Base-by-base conservation (phyloP, 1,284 basidiomycete genomes). In the Tilletia caries region DNA sequence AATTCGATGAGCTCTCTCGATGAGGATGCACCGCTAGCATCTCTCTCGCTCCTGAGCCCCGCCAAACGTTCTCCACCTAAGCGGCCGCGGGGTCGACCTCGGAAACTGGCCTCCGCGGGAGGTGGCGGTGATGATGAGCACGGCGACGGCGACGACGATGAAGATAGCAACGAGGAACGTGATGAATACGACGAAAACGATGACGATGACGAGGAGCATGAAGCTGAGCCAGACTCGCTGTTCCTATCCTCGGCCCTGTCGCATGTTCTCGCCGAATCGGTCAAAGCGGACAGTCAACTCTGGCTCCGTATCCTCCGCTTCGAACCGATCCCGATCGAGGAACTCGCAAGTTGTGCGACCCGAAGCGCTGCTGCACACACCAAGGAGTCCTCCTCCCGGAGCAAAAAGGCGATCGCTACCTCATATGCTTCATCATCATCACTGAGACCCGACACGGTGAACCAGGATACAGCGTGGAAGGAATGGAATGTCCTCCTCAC, bases 321-420 rank as follows among this genome's bases (percentile, higher is more conserved):
- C 32, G 58, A 62, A 23, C 58, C 58, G 13, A 62, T 62, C 32
- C 58, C 58, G 32, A 25, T 62, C 58, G 58, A 62, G 18, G 58
- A 62, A 29, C 58, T 62, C 29, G 34, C 58, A 29, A 62, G 58
- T 29, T 34, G 29, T 62, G 58, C 58, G 3, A 33, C 29, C 18
- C 27, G 32, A 37, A 29, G 32, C 27, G 58, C 33, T 20, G 32
- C 58, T 3, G 3, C 20, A 13, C 32, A 32, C 32, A 34, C 58
- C 29, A 50, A 50, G 20, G 8, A 50, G 6, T 10, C 15, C 37
- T 41, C 37, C 15, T 10, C 37, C 10, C 15, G 10, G 15, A 41
- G 37, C 37, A 41, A 41, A 15, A 41, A 15, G 15, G 8, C 37
- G 37, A n/a, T n/a, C n/a, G 25, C n/a, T 5, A n/a, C n/a, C 25